phyloP scores from a whole-genome alignment of 805 yeast species.

The Suhomyces sp. region DNA sequence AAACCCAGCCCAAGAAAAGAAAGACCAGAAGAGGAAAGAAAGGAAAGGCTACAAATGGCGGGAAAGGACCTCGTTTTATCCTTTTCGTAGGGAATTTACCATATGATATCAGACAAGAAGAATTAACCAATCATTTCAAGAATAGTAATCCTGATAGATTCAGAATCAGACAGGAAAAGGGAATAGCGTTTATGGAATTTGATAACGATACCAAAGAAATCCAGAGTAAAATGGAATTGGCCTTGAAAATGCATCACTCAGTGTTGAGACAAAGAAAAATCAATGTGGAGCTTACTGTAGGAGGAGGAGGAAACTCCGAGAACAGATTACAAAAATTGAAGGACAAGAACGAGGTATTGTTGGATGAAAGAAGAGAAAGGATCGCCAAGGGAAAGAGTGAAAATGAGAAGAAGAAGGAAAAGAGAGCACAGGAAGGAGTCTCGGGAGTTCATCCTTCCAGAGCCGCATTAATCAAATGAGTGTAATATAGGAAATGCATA shows the following conservation, averaged over 20 bases:
- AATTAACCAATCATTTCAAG: constrained; percentile 69
- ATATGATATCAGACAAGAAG: constrained; percentile 60
- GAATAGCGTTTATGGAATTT: constrained; percentile 90
- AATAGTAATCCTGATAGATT: constrained; percentile 70
- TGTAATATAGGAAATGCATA: too few species aligned
- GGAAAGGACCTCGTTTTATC: constrained; percentile 65
- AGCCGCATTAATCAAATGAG: constrained; percentile 44
- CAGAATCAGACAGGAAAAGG: constrained; percentile 80
- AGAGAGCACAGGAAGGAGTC: constrained; percentile 14
- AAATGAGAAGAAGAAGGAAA: constrained; percentile 26
- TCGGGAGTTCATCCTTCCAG: constrained; percentile 65
- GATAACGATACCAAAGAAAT: constrained; percentile 58
- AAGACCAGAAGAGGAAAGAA: constrained; percentile 79
- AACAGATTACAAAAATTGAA: constrained; percentile 65
- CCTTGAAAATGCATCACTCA: constrained; percentile 81
- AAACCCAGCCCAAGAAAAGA: constrained; percentile 53
- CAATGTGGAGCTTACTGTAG: constrained; percentile 95
- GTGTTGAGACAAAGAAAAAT: constrained; percentile 68
- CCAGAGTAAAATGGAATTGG: constrained; percentile 77
- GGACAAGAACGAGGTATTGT: constrained; percentile 73
- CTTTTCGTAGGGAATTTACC: constrained; percentile 92
- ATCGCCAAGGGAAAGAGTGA: constrained; percentile 47
- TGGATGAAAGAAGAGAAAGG: constrained; percentile 65
- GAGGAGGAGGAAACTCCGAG: constrained; percentile 93
- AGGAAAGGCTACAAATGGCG: constrained; percentile 53